These are phyloP conservation scores for Carpinus fangiana DNA, from an alignment of 306 rosid species.

Conservation along the genomic window DNA sequence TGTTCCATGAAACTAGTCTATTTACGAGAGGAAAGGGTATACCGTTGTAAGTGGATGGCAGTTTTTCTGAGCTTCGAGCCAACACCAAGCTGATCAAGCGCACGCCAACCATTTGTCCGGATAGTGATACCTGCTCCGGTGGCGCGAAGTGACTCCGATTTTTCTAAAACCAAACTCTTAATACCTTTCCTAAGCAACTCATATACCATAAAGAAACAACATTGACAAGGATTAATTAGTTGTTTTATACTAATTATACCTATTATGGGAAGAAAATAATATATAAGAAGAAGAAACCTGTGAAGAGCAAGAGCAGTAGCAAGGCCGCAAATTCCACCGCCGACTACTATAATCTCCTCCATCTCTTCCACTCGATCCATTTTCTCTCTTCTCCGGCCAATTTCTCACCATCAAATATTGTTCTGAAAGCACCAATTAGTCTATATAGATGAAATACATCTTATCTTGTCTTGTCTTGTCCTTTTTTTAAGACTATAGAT, in stretches of 20 bases:
- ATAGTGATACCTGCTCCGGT: conserved; percentile 49
- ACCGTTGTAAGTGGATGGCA: conserved; percentile 47
- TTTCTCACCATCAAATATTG: too few relatives aligned
- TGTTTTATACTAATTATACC: too few relatives aligned
- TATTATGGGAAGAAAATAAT: not conserved
- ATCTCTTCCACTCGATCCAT: conserved; percentile 32
- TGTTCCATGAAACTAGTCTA: not conserved
- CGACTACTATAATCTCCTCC: conserved; percentile 45
- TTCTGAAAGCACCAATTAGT: too few relatives aligned
- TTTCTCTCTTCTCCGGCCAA: not conserved
- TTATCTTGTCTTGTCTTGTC: too few relatives aligned
- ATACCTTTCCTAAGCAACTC: conserved; percentile 40
- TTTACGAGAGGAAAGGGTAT: not conserved
- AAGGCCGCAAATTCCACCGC: conserved; percentile 70
- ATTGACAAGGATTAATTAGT: too few relatives aligned
- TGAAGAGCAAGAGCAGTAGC: conserved; percentile 70
- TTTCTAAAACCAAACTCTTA: conserved; percentile 50
- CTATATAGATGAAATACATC: too few relatives aligned
- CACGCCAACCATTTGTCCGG: conserved; percentile 59
- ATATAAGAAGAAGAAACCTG: conserved; percentile 33
- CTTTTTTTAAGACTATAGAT: too few relatives aligned
- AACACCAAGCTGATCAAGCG: conserved; percentile 58
- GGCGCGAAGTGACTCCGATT: conserved; percentile 38
- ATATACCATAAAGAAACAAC: not conserved
- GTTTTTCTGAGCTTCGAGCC: conserved; percentile 46